Conservation (phyloP, 257 asterid species). For the Rubia yunnanensis region DNA sequence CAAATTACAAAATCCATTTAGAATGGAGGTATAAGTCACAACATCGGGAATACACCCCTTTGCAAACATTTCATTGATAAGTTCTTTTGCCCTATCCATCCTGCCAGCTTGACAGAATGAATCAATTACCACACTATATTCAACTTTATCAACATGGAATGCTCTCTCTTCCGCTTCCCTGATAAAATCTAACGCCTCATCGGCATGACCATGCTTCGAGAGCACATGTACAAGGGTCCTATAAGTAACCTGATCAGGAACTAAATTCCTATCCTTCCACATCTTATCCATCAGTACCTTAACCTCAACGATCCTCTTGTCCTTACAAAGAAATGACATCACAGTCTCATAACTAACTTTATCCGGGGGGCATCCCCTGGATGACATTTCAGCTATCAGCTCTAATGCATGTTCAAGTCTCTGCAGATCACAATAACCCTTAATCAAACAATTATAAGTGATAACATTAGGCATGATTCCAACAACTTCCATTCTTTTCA, state of each 20-base stretch:
- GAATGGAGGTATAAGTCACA: conserved; percentile 79
- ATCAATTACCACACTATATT: conserved; percentile 61
- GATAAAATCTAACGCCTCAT: conserved; percentile 62
- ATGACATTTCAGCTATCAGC: conserved; percentile 65
- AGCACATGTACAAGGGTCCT: conserved; percentile 63
- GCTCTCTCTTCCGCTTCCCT: conserved; percentile 69
- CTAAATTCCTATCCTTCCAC: conserved; percentile 46
- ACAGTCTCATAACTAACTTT: conserved; percentile 70
- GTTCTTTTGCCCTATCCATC: conserved; percentile 60
- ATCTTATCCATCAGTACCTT: conserved; percentile 60
- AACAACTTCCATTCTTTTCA: conserved; percentile 64
- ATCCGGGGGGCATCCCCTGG: conserved; percentile 65
- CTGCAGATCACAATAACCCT: conserved; percentile 71
- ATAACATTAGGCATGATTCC: conserved; percentile 63
- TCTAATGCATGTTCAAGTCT: conserved; percentile 47
- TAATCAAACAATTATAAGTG: conserved; percentile 73
- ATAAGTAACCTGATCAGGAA: conserved; percentile 71
- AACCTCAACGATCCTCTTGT: conserved; percentile 50
- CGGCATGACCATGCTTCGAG: conserved; percentile 62
- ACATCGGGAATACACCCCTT: conserved; percentile 85
- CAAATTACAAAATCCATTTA: conserved; percentile 56
- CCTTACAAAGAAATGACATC: conserved; percentile 60
- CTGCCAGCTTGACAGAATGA: conserved; percentile 60
- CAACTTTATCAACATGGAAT: conserved; percentile 61
- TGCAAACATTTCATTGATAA: conserved; percentile 67